Evolutionary conservation across 495 filamentous ascomycete genomes (phyloP).

Genomic region (Lasiosphaeria ovina): DNA sequence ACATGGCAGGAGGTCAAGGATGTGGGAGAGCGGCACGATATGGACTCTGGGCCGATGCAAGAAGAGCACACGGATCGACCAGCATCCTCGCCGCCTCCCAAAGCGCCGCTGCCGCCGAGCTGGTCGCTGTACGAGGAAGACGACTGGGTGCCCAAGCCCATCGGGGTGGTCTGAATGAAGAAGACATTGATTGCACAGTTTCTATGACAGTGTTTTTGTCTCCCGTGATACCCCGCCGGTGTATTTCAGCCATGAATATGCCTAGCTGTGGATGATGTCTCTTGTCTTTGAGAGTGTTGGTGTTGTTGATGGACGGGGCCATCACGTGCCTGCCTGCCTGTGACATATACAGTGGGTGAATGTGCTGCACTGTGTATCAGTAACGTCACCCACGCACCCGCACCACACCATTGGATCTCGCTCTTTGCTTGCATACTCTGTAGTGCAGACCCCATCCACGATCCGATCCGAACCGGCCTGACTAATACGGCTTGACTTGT

Average conservation of each 20-base stretch:
- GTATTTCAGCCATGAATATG: not conserved
- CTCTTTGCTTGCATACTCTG: not conserved
- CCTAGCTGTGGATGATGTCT: not conserved
- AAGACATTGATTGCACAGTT: no score
- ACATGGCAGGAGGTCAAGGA: slow-evolving; percentile 8
- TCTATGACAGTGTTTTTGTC: no score
- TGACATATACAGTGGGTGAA: no score
- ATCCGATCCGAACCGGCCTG: not conserved
- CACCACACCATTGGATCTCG: not conserved
- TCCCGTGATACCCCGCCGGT: not conserved
- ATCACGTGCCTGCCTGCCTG: not conserved
- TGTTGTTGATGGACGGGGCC: not conserved
- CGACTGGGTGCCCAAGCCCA: slow-evolving; percentile 60
- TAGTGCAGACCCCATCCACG: no score
- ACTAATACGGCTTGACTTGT: no score
- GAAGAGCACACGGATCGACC: slow-evolving; percentile 7
- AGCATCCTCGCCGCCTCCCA: not conserved
- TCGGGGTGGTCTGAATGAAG: slow-evolving; percentile 48
- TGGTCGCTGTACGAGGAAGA: slow-evolving; percentile 56
- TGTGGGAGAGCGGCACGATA: slow-evolving; percentile 18
- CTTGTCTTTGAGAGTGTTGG: not conserved
- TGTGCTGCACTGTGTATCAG: not conserved
- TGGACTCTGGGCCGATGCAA: slow-evolving; percentile 9
- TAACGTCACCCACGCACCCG: slow-evolving; percentile 6
- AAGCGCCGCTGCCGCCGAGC: slow-evolving; percentile 25